phyloP scores from a whole-genome alignment of 2,329 filamentous ascomycete species.

The Pseudocercospora pini-densiflorae region DNA sequence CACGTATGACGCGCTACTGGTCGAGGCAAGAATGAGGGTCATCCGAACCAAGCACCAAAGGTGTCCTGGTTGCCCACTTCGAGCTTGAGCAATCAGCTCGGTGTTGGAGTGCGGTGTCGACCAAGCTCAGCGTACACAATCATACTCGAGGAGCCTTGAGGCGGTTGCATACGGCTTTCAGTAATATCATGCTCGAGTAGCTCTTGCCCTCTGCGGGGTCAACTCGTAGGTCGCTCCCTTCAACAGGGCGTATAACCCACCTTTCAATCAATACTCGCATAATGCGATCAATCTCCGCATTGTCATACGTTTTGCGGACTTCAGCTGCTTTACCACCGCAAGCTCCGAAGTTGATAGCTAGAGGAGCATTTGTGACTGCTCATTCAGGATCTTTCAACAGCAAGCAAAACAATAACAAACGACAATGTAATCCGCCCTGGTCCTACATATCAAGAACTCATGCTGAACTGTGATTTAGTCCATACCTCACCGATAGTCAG shows the following conservation, averaged over 20 bases:
- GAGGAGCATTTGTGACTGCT: neutral
- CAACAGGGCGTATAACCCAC: neutral
- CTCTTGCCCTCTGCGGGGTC: too few species aligned
- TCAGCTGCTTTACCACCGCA: neutral
- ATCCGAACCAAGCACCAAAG: too few species aligned
- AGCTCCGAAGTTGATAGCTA: neutral
- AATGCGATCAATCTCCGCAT: neutral
- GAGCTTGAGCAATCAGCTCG: neutral
- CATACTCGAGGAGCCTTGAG: neutral
- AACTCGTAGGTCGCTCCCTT: neutral
- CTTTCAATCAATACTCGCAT: neutral
- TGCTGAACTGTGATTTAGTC: neutral
- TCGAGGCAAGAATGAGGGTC: too few species aligned
- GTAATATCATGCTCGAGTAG: too few species aligned
- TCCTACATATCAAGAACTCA: neutral
- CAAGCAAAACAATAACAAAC: too few species aligned
- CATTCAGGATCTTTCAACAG: neutral
- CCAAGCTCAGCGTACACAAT: neutral
- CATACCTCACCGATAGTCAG: neutral
- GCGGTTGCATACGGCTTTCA: neutral
- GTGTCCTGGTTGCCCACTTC: too few species aligned
- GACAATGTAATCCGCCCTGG: neutral
- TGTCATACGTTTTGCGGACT: neutral
- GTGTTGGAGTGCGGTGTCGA: conserved; percentile 1
- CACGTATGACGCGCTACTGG: neutral